Evolutionary conservation across 148 eudicot genomes (phyloP), one percentile per base, ranked within the genome.

Genomic region (Camellia japonica): DNA sequence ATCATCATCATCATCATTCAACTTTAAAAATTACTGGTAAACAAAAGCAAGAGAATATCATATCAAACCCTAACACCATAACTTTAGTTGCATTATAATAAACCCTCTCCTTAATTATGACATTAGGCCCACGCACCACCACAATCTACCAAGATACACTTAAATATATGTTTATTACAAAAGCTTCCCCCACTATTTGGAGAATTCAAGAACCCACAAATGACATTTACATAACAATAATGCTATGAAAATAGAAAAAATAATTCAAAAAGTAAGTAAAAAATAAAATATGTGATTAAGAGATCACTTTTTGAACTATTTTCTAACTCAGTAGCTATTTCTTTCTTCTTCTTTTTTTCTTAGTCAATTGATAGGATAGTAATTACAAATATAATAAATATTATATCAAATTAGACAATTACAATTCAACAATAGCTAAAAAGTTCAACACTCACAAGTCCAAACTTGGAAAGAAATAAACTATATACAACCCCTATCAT

Each of bases 31-130:
- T 12, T 69, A 3, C 4, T 7, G n/a, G 60, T 8, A 59, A 5
- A 23, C 15, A 68, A 72, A 65, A 72, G 78, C 20, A 72, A 82
- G 56, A 55, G 42, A 51, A 78, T 7, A 68, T 11, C 23, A 49
- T 7, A 72, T 56, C 38, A 16, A 73, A 77, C 41, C 52, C 49
- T 62, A 58, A 46, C 83, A 77, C 41, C 51, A 62, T 62, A 58
- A 58, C 83, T 75, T 81, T 75, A 69, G 59, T 42, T 42, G 46
- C 3, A 79, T 69, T 68, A 83, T 58, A 79, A 65, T 43, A 83
- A 83, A 78, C 62, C 79, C 78, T 79, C 62, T 67, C 62, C 74
- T 80, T 66, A 55, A 79, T 83, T 61, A 72, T 77, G 77, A 77
- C 18, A 30, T 41, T 56, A 75, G 61, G 79, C 66, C 78, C 59